phyloP scores from a whole-genome alignment of 1,284 basidiomycete genomes.

The Heterobasidion occidentale region DNA sequence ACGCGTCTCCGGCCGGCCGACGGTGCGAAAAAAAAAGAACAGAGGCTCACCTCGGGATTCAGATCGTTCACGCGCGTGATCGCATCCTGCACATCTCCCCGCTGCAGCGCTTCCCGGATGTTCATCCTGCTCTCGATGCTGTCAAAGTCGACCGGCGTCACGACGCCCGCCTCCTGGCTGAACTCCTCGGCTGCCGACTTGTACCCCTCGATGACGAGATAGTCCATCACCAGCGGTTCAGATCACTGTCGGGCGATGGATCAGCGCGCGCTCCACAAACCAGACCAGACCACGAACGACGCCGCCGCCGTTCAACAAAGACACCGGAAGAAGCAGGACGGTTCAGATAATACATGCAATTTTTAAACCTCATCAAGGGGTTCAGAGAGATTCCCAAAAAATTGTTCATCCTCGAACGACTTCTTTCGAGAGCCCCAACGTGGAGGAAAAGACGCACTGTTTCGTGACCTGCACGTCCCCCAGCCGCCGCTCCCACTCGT shows the following conservation, averaged over 20 bases:
- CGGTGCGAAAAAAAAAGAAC: not conserved
- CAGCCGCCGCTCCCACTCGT: conserved; percentile 70
- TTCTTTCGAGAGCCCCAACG: conserved; percentile 5
- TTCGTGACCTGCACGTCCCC: conserved; percentile 72
- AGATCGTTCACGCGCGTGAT: conserved; percentile 92
- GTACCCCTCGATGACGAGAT: conserved; percentile 96
- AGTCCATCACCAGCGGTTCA: conserved; percentile 98
- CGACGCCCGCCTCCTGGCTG: conserved; percentile 78
- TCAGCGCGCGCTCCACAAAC: conserved; percentile 15
- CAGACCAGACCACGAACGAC: too few species aligned
- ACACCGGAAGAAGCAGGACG: conserved; percentile 7
- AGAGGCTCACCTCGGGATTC: conserved; percentile 83
- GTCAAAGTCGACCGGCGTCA: conserved; percentile 77
- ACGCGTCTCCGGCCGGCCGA: conserved; percentile 12
- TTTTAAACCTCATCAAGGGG: conserved; percentile 48
- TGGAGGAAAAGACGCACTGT: conserved; percentile 47
- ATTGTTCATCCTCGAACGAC: conserved; percentile 46
- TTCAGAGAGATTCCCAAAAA: conserved; percentile 89
- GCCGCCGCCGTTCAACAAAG: conserved; percentile 16
- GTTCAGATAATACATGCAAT: conserved; percentile 80
- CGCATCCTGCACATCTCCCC: conserved; percentile 91
- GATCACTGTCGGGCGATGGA: conserved; percentile 57
- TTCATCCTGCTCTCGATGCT: conserved; percentile 92
- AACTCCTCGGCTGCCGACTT: conserved; percentile 95
- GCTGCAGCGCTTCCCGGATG: conserved; percentile 89